A percentile compares a stretch with the other conserved stretches of the same genome.
Evolutionary conservation across 345 rosid genomes (phyloP).

Genomic region (Chamaenerion angustifolium): DNA sequence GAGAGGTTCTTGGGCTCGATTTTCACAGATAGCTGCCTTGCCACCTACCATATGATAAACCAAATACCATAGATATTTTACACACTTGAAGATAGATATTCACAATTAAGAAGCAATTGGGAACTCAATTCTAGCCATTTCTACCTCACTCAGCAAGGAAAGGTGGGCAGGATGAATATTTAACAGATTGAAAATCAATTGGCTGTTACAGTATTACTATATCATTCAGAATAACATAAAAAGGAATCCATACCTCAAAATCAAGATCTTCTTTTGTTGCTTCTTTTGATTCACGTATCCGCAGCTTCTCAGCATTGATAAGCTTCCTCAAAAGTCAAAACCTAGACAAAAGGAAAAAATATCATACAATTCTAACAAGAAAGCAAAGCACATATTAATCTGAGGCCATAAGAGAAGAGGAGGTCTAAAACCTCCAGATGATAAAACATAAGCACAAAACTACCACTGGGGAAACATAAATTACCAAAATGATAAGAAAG

Average conservation of each 20-base stretch:
- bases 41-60: slow-evolving; percentile 30
- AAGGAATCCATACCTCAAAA: slow-evolving; percentile 40
- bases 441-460: too few species aligned
- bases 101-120: not conserved
- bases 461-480: too few species aligned
- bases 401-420: not conserved
- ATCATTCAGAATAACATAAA: not conserved
- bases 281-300: slow-evolving; percentile 55
- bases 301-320: slow-evolving; percentile 46
- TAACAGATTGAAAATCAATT: not conserved
- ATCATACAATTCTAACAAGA: not conserved
- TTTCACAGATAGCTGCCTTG: slow-evolving; percentile 66
- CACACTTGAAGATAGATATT: not conserved
- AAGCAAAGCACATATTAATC: not conserved
- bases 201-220: not conserved
- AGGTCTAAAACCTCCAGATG: too few species aligned
- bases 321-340: slow-evolving; percentile 44
- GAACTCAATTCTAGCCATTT: not conserved
- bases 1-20: slow-evolving; percentile 62
- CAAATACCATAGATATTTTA: not conserved
- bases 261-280: slow-evolving; percentile 62
- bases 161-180: too few species aligned
- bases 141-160: too few species aligned
- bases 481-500: too few species aligned
- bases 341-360: slow-evolving; percentile 22